A percentile compares a stretch with the other conserved stretches of the same genome.
Conservation (phyloP, 2,329 filamentous ascomycete species). For the Sarocladiaceae sp. region DNA sequence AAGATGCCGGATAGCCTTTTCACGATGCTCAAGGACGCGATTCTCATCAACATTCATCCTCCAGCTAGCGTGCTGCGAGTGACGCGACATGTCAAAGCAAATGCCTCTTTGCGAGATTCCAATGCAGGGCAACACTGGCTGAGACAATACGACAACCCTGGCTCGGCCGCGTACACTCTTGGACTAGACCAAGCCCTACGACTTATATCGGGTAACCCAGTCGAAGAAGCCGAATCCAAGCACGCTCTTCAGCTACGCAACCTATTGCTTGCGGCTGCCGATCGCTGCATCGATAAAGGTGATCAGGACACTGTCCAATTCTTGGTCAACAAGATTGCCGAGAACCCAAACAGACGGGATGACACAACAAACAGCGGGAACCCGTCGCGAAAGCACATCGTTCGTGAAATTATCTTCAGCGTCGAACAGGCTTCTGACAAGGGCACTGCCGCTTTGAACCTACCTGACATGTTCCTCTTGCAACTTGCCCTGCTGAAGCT, state of each 20-base stretch:
- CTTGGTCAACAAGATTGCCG: too few relatives aligned
- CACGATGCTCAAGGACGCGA: slow-evolving; percentile 14
- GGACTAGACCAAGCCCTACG: slow-evolving; percentile 4
- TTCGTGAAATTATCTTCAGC: too few relatives aligned
- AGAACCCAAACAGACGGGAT: too few relatives aligned
- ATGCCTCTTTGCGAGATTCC: slow-evolving; percentile 20
- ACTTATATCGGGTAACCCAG: slow-evolving; percentile 11
- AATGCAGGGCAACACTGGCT: slow-evolving; percentile 27
- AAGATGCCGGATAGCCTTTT: slow-evolving; percentile 16
- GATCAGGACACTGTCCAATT: too few relatives aligned
- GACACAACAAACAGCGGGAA: too few relatives aligned
- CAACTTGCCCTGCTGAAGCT: too few relatives aligned
- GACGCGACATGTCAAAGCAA: slow-evolving; percentile 18
- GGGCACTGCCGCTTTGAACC: too few relatives aligned
- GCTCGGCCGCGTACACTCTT: neutral
- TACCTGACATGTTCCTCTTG: too few relatives aligned
- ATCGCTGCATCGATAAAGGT: neutral
- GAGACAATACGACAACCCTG: slow-evolving; percentile 15
- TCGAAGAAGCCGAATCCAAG: slow-evolving; percentile 11
- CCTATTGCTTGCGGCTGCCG: neutral
- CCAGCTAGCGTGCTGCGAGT: slow-evolving; percentile 17
- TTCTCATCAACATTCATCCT: slow-evolving; percentile 20
- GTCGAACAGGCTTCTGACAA: too few relatives aligned
- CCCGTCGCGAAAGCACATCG: too few relatives aligned
- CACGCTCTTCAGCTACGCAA: neutral